Base-by-base conservation (phyloP, 371 early-diverging fungal genomes). In the Mucor indicus region DNA sequence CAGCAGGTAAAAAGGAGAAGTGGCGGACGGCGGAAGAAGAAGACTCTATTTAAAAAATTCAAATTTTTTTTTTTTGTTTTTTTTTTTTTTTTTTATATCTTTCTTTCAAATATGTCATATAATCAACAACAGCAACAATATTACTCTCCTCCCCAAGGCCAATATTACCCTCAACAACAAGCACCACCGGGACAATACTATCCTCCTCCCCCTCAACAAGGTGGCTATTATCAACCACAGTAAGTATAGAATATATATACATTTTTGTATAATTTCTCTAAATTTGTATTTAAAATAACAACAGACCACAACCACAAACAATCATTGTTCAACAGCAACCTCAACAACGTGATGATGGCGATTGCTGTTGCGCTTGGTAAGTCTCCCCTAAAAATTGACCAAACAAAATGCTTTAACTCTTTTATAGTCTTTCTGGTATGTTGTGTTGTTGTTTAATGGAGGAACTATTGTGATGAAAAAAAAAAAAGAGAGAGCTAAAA, bases 291-390 rank as follows among this genome's bases (percentile, higher is more conserved):
- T 27, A 4, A 39, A 22, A 20, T 32, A 21, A n/a, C n/a, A n/a
- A 29, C n/a, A 65, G 66, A 30, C 66, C 66, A 21, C 52, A 53
- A 17, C 66, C 66, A 24, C 57, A 56, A 38, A 61, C 66, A 11
- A 51, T 65, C 20, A 37, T 57, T 30, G 43, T 65, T 39, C 66
- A 65, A 36, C 66, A 65, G 30, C 57, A 57, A 48, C 57, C 61
- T 23, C 65, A 50, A 33, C 44, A 31, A n/a, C 30, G 42, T 3
- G 55, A 65, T 43, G 58, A 65, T 48, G 27, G 35, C 33, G 57
- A 50, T 29, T 65, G 66, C 22, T 65, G 66, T 52, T 54, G 54
- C 41, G 66, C 62, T 35, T 65, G 64, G 64, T 64, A 59, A 50
- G 21, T 1, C 7, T 3, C 1, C 15, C 30, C 10, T 11, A 31